Conservation (phyloP, 2,329 filamentous ascomycete species). For the Dothideomycetidae sp. region DNA sequence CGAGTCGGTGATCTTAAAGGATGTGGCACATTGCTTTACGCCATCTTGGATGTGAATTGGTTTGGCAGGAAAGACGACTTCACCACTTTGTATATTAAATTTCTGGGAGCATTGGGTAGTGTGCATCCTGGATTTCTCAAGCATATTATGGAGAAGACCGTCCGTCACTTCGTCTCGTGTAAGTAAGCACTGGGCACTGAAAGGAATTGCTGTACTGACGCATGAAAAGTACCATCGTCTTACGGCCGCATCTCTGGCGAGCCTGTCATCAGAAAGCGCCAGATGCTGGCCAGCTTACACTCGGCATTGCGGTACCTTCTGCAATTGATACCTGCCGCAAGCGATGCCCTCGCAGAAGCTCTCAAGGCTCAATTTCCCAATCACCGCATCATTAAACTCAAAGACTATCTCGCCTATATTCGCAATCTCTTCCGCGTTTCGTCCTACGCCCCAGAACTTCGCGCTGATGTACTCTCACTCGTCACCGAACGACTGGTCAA, state of each 20-base stretch:
- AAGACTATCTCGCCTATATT: conserved; percentile 75
- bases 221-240: conserved; percentile 36
- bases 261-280: conserved; percentile 44
- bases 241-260: conserved; percentile 40
- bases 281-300: conserved; percentile 62
- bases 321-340: conserved; percentile 66
- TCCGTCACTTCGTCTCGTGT: conserved; percentile 56
- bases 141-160: conserved; percentile 63
- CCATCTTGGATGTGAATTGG: conserved; percentile 46
- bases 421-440: conserved; percentile 67
- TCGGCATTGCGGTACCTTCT: conserved; percentile 61
- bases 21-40: conserved; percentile 44
- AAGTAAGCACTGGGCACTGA: conserved; percentile 20
- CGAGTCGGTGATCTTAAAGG: conserved; percentile 41
- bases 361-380: conserved; percentile 22
- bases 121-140: conserved; percentile 68
- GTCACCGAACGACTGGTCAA: conserved; percentile 80
- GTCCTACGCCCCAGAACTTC: conserved; percentile 62
- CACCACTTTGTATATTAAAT: conserved; percentile 40
- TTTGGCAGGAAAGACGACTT: conserved; percentile 47
- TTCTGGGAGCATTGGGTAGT: conserved; percentile 54
- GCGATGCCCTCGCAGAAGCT: conserved; percentile 48
- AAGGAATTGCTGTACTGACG: conserved; percentile 23
- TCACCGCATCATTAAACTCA: conserved; percentile 53
- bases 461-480: conserved; percentile 65